Evolutionary conservation across 1,284 basidiomycete species (phyloP), one percentile per base, ranked within the genome.

Genomic region (Microstroma glucosiphilum): DNA sequence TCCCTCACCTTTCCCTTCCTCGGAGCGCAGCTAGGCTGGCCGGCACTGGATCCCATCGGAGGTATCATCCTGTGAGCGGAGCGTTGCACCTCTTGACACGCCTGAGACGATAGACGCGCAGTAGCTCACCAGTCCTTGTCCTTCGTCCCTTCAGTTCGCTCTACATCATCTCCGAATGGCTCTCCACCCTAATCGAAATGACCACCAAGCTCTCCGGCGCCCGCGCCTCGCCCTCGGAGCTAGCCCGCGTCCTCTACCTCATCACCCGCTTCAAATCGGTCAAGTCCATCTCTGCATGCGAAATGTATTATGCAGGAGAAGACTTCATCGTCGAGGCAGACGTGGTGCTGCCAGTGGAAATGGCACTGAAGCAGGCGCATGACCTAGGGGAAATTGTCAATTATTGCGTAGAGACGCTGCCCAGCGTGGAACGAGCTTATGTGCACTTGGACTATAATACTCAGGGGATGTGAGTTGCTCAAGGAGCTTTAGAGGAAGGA

Each of bases 1-100:
- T 84, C 84, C 7, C 79, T 85, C 17, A 73, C 83, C 25, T 85
- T 85, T 68, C 84, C 51, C 17, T 81, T 82, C 58, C 49, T 82
- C 40, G 72, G 68, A 26, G 56, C 64, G n/a, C 62, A 67, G 41
- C 66, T 73, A 1, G 66, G 69, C 11, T 61, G 64, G 62, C 69
- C 68, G 2, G 62, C 70, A 0, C 69, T 79, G 40, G 77, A 79
- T 62, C 76, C 77, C 0, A 71, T 79, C 60, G 77, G 77, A 1
- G 70, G 69, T 7, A 60, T 60, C 9, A 26, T 21, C 40, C 55
- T 61, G 30, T 37, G 30, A 37, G 30, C 9, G 9, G 30, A 9
- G 30, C 30, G 30, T 9, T 9, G 30, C 4, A n/a, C n/a, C n/a
- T n/a, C n/a, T n/a, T n/a, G n/a, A n/a, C n/a, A 37, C 30, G 30